phyloP scores from a whole-genome alignment of 352 stramenopile species.

The Globisporangium cystogenes region DNA sequence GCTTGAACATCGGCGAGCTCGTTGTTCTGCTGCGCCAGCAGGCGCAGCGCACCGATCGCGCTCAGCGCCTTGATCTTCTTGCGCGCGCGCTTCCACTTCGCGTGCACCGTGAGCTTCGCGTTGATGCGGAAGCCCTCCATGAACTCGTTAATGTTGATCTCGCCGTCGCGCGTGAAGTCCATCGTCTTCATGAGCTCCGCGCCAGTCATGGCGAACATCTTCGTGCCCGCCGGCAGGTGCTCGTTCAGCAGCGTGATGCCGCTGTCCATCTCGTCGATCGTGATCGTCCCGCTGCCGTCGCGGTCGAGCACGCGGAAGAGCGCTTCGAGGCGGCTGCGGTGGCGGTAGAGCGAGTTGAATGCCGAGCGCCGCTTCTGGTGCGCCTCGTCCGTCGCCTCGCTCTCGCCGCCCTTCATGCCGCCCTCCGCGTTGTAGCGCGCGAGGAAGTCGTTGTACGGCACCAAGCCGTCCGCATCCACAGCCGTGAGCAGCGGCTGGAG shows the following conservation, averaged over 20 bases:
- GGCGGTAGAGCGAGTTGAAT: conserved; percentile 82
- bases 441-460: conserved; percentile 74
- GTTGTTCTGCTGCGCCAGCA: conserved; percentile 22
- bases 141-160: conserved; percentile 90
- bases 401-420: conserved; percentile 8
- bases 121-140: conserved; percentile 88
- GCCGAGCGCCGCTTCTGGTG: conserved; percentile 48
- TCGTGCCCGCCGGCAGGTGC: conserved; percentile 57
- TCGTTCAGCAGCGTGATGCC: conserved; percentile 80
- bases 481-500: conserved; percentile 74
- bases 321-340: conserved; percentile 73
- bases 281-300: conserved; percentile 81
- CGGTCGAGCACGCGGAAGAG: conserved; percentile 80
- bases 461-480: conserved; percentile 53
- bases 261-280: conserved; percentile 72
- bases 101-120: conserved; percentile 77
- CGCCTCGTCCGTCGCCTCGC: conserved; percentile 26
- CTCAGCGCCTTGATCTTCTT: conserved; percentile 87
- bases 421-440: conserved; percentile 70
- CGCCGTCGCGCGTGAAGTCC: conserved; percentile 81
- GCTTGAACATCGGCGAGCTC: conserved; percentile 8
- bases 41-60: conserved; percentile 55
- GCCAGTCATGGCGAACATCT: conserved; percentile 64
- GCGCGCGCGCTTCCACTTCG: conserved; percentile 83
- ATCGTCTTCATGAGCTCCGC: conserved; percentile 83